A percentile compares a stretch with the other conserved stretches of the same genome.
Evolutionary conservation across 2,329 filamentous ascomycete genomes (phyloP).

Genomic region (Aspergillus sojae): DNA sequence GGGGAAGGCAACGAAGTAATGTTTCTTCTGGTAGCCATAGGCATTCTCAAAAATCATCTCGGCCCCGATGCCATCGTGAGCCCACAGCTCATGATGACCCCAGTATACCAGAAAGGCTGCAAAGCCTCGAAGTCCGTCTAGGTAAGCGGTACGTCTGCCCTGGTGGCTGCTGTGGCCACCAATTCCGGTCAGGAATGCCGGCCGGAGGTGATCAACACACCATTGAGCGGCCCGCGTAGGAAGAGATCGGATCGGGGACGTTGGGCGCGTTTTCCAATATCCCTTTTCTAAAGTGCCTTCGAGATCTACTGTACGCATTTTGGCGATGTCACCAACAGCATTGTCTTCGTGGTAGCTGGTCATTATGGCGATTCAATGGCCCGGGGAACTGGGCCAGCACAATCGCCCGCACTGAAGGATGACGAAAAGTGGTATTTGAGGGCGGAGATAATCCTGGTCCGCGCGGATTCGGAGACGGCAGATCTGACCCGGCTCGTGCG

Average conservation of each 20-base stretch:
- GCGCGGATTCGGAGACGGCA: neutral
- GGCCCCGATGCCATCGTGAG: constrained; percentile 47
- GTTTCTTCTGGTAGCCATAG: constrained; percentile 47
- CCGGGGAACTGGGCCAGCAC: neutral
- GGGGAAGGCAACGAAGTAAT: constrained; percentile 58
- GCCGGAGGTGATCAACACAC: constrained; percentile 3
- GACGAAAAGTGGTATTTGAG: constrained; percentile 1
- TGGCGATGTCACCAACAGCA: neutral
- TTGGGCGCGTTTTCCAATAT: neutral
- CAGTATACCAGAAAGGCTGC: constrained; percentile 68
- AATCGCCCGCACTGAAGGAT: neutral
- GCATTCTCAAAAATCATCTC: constrained; percentile 54
- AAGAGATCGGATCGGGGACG: neutral
- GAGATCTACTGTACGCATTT: constrained; percentile 3
- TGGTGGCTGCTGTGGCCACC: constrained; percentile 7
- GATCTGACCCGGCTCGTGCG: constrained; percentile 2
- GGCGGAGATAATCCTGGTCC: neutral
- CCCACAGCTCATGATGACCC: constrained; percentile 64
- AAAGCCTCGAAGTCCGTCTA: constrained; percentile 68
- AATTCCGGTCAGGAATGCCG: neutral
- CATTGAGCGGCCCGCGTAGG: neutral
- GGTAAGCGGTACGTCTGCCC: constrained; percentile 57
- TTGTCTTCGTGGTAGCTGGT: neutral
- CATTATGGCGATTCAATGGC: neutral
- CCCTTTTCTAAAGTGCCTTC: neutral